These are phyloP conservation scores for Backusella australiensis DNA, from an alignment of 192 early-diverging fungal species.

Conservation along the genomic window DNA sequence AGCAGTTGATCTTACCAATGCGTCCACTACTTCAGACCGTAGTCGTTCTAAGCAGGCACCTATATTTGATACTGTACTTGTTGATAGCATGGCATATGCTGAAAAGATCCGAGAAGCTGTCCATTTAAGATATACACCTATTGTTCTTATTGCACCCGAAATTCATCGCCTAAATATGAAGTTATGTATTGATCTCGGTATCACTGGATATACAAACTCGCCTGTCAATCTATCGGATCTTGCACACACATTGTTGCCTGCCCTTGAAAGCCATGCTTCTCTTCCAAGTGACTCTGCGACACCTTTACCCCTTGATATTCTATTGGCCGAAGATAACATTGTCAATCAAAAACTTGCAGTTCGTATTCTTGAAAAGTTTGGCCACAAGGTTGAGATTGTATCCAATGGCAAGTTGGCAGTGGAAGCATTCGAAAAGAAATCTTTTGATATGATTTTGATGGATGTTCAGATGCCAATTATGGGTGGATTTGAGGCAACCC, in stretches of 20 bases:
- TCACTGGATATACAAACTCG: constrained; percentile 69
- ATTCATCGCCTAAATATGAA: constrained; percentile 65
- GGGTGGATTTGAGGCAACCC: constrained; percentile 88
- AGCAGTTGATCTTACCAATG: constrained; percentile 37
- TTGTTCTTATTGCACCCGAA: constrained; percentile 64
- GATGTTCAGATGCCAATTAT: constrained; percentile 89
- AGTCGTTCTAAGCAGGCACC: constrained; percentile 20
- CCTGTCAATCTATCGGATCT: constrained; percentile 62
- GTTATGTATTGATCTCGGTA: constrained; percentile 65
- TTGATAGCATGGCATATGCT: constrained; percentile 60
- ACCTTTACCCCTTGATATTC: constrained; percentile 52
- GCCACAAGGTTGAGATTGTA: constrained; percentile 75
- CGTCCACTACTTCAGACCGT: constrained; percentile 31
- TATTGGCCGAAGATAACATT: constrained; percentile 83
- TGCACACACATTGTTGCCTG: constrained; percentile 69
- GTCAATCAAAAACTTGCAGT: constrained; percentile 83
- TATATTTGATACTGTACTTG: constrained; percentile 68
- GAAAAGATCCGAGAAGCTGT: constrained; percentile 60
- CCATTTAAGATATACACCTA: constrained; percentile 68
- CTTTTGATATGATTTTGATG: constrained; percentile 76
- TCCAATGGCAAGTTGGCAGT: constrained; percentile 80
- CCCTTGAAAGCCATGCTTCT: constrained; percentile 60
- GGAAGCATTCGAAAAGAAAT: constrained; percentile 51
- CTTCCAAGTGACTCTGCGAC: constrained; percentile 55
- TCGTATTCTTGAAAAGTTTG: constrained; percentile 70